Percentiles rank a stretch among this genome's conserved stretches.
These are phyloP conservation scores for Pseudogymnoascus sp. DNA, from an alignment of 2,329 filamentous ascomycete genomes.

Conservation along the genomic window DNA sequence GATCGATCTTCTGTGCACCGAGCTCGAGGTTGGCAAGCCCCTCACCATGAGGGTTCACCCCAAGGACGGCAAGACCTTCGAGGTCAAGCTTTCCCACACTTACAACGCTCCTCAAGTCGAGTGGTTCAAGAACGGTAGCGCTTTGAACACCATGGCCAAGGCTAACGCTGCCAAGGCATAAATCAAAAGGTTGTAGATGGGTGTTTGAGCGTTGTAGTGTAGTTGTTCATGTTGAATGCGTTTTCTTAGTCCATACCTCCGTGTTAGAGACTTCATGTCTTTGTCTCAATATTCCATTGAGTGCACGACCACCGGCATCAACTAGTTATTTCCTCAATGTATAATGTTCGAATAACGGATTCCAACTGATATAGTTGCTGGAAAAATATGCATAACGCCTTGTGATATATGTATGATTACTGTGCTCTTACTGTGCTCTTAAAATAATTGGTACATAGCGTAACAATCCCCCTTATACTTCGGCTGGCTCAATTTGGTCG, in stretches of 20 bases:
- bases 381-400: not conserved
- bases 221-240: constrained; percentile 11
- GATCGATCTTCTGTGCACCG: constrained; percentile 79
- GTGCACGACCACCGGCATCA: constrained; percentile 2
- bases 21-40: constrained; percentile 88
- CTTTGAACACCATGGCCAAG: constrained; percentile 98
- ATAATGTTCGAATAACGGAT: constrained; percentile 8
- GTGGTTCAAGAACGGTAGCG: constrained; percentile 98
- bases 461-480: not conserved
- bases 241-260: constrained; percentile 11
- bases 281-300: constrained; percentile 8
- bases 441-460: not conserved
- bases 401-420: not conserved
- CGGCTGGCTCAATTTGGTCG: not conserved
- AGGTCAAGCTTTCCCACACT: constrained; percentile 82
- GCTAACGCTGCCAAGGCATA: constrained; percentile 17
- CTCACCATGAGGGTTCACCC: constrained; percentile 88
- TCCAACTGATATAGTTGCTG: not conserved
- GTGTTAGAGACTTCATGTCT: constrained; percentile 9
- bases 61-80: constrained; percentile 73
- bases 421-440: not conserved
- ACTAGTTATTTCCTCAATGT: constrained; percentile 10
- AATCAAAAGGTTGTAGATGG: constrained; percentile 5
- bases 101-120: constrained; percentile 98
- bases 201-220: constrained; percentile 13